Evolutionary conservation across 2,329 filamentous ascomycete genomes (phyloP).

Genomic region (Chrysoporthe deuterocubensis): DNA sequence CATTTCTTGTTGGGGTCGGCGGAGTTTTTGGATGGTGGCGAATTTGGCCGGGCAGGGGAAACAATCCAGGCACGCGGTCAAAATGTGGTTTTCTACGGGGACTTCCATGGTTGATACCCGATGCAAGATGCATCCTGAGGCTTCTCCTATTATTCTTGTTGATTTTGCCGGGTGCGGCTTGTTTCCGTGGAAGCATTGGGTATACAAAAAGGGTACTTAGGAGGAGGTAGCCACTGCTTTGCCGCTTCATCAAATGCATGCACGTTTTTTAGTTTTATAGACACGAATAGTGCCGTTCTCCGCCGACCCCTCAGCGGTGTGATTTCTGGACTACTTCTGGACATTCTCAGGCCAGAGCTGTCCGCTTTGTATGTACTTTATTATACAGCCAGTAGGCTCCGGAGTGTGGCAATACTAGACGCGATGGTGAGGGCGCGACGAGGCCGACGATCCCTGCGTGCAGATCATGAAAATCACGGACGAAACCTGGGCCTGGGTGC

Average conservation of each 20-base stretch:
- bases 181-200: neutral
- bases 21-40: neutral
- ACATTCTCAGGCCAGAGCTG: too few species aligned
- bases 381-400: too few species aligned
- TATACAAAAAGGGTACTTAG: neutral
- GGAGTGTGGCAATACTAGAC: too few species aligned
- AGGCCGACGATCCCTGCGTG: too few species aligned
- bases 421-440: too few species aligned
- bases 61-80: conserved; percentile 1
- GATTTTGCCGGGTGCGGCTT: neutral
- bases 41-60: neutral
- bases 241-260: neutral
- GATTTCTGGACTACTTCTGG: too few species aligned
- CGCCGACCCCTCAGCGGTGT: too few species aligned
- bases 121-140: conserved; percentile 22
- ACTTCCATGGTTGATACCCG: conserved; percentile 30
- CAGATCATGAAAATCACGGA: neutral
- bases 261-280: neutral
- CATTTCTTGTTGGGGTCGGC: neutral
- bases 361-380: too few species aligned
- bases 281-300: neutral
- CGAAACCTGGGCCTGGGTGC: neutral
- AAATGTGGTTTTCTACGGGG: conserved; percentile 26
- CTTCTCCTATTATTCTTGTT: conserved; percentile 9
- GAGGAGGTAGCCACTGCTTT: conserved; percentile 3